phyloP scores from a whole-genome alignment of 805 yeast species.

The Cyberlindnera amylophila region DNA sequence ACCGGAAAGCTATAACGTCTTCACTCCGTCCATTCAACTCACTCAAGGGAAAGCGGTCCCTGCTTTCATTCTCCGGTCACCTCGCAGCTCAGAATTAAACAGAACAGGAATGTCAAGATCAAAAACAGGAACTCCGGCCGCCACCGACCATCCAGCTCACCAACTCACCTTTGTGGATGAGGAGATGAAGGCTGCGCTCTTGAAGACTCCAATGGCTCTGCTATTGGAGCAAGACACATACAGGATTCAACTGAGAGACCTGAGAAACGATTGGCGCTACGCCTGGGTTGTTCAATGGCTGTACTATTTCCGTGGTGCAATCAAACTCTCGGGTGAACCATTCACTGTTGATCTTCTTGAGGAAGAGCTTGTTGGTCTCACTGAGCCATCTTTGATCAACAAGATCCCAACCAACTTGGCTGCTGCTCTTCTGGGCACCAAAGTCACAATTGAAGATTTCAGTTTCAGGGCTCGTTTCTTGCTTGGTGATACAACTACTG shows the following conservation, averaged over 20 bases:
- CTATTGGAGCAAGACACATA: slow-evolving; percentile 38
- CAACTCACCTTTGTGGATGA: slow-evolving; percentile 25
- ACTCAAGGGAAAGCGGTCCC: too few species aligned
- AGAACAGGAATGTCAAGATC: slow-evolving; percentile 17
- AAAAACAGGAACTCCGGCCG: slow-evolving; percentile 20
- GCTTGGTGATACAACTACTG: slow-evolving; percentile 21
- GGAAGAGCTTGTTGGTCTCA: slow-evolving; percentile 50
- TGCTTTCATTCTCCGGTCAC: too few species aligned
- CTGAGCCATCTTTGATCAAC: slow-evolving; percentile 39
- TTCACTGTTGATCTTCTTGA: slow-evolving; percentile 56
- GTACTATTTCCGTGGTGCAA: slow-evolving; percentile 45
- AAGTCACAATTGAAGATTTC: slow-evolving; percentile 24
- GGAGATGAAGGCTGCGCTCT: slow-evolving; percentile 34
- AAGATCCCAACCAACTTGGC: slow-evolving; percentile 35
- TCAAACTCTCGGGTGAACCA: slow-evolving; percentile 46
- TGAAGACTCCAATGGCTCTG: slow-evolving; percentile 37
- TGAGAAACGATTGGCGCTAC: slow-evolving; percentile 37
- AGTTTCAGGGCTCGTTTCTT: slow-evolving; percentile 26
- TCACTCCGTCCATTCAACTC: background rate
- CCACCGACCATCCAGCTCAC: slow-evolving; percentile 28
- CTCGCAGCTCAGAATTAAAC: too few species aligned
- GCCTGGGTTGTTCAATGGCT: slow-evolving; percentile 52
- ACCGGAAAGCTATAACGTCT: too few species aligned
- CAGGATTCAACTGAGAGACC: slow-evolving; percentile 24
- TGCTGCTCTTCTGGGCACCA: slow-evolving; percentile 21